A percentile compares a stretch with the other conserved stretches of the same genome.
Conservation (phyloP, 495 filamentous ascomycete species). For the Saxophila tyrrhenica region DNA sequence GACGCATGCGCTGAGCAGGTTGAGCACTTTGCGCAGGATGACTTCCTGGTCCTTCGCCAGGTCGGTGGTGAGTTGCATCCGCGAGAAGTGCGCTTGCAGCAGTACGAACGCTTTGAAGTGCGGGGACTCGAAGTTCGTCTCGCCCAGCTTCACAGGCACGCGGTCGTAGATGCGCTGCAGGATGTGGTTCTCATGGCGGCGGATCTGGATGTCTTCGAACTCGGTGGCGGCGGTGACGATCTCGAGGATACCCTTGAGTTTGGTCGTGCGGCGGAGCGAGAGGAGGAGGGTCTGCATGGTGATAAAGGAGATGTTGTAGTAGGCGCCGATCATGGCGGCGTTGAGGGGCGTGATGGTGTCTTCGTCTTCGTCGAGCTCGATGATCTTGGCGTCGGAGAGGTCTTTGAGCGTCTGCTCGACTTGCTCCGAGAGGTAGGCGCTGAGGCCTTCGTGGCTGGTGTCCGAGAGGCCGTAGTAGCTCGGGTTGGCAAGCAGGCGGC, state of each 20-base stretch:
- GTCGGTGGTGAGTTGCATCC: constrained; percentile 91
- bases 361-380: constrained; percentile 94
- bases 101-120: constrained; percentile 98
- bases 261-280: constrained; percentile 77
- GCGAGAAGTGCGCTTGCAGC: constrained; percentile 92
- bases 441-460: constrained; percentile 83
- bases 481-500: constrained; percentile 89
- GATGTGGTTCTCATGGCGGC: constrained; percentile 81
- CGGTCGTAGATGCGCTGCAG: constrained; percentile 89
- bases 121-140: constrained; percentile 80
- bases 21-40: constrained; percentile 74
- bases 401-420: constrained; percentile 91
- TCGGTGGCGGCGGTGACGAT: constrained; percentile 96
- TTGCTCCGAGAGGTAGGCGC: constrained; percentile 86
- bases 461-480: constrained; percentile 90
- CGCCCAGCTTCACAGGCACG: constrained; percentile 85
- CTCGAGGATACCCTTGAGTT: constrained; percentile 91
- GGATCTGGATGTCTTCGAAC: constrained; percentile 89
- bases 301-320: constrained; percentile 98
- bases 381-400: constrained; percentile 83
- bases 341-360: constrained; percentile 84
- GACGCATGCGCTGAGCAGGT: constrained; percentile 80
- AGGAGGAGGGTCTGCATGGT: constrained; percentile 99
- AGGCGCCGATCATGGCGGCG: constrained; percentile 93
- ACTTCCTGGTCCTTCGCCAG: constrained; percentile 94